These are phyloP conservation scores for Nephelium lappaceum DNA, from an alignment of 345 rosid genomes.

Conservation along the genomic window DNA sequence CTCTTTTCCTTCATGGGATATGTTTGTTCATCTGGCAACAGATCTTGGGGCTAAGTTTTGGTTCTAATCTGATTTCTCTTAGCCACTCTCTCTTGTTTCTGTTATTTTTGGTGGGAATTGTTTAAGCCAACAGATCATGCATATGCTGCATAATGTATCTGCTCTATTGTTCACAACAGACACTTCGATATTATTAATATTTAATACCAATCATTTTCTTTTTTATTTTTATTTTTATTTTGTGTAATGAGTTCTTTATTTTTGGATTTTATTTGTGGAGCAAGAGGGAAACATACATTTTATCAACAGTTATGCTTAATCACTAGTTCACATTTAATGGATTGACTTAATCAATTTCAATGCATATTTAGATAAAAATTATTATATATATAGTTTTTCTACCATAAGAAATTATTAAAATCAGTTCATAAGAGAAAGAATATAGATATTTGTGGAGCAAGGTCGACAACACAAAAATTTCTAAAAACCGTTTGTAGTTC, in stretches of 20 bases:
- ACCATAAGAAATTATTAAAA: too few species aligned
- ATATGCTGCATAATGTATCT: not conserved
- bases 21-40: not conserved
- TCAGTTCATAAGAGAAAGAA: too few species aligned
- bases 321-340: too few species aligned
- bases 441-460: too few species aligned
- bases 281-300: too few species aligned
- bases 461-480: too few species aligned
- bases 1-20: not conserved
- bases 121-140: not conserved
- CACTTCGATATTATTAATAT: not conserved
- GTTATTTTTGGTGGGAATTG: not conserved
- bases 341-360: too few species aligned
- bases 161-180: not conserved
- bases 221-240: not conserved
- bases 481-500: too few species aligned
- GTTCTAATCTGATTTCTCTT: not conserved
- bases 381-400: too few species aligned
- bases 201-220: not conserved
- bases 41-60: constrained; percentile 3
- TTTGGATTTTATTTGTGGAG: too few species aligned
- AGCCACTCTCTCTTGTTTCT: not conserved
- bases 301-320: too few species aligned
- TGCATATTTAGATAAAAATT: too few species aligned
- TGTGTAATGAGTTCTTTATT: not conserved